Conservation (phyloP, 352 stramenopile species). For the Halophytophthora batemanensis region DNA sequence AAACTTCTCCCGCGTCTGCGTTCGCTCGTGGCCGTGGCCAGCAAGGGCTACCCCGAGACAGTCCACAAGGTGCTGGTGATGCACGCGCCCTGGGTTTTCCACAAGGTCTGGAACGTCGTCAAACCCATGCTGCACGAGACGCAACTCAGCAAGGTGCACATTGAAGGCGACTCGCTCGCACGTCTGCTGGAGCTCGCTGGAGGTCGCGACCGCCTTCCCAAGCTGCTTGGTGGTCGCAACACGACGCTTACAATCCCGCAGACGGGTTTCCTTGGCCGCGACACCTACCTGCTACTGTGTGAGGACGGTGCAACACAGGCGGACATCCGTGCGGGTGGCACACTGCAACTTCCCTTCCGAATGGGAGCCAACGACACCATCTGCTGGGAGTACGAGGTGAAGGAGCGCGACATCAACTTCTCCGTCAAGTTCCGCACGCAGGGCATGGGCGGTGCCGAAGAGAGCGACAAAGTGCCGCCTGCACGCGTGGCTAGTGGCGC, state of each 20-base stretch:
- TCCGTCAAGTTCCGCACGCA: conserved; percentile 71
- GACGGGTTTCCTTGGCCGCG: conserved; percentile 55
- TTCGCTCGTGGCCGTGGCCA: conserved; percentile 40
- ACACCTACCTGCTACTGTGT: conserved; percentile 65
- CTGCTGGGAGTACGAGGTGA: conserved; percentile 75
- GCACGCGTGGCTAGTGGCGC: conserved; percentile 33
- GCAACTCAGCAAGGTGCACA: conserved; percentile 58
- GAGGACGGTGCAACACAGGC: conserved; percentile 65
- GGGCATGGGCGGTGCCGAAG: conserved; percentile 57
- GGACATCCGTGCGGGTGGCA: conserved; percentile 60
- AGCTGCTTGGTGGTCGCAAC: conserved; percentile 56
- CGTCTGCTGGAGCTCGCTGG: conserved; percentile 45
- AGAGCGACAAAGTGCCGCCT: conserved; percentile 51
- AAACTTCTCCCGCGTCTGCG: conserved; percentile 47
- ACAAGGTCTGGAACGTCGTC: conserved; percentile 63
- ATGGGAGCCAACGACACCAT: conserved; percentile 69
- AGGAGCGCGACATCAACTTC: conserved; percentile 63
- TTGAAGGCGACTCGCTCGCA: conserved; percentile 46
- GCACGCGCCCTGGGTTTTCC: conserved; percentile 68
- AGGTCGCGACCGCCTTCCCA: conserved; percentile 48
- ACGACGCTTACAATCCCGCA: conserved; percentile 51
- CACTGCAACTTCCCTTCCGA: conserved; percentile 65
- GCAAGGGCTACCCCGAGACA: conserved; percentile 65
- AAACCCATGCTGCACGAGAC: conserved; percentile 60
- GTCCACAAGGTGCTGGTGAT: conserved; percentile 54